A percentile compares a stretch with the other conserved stretches of the same genome.
These are phyloP conservation scores for Sungouiella thailandica DNA, from an alignment of 805 yeast species.

Conservation along the genomic window DNA sequence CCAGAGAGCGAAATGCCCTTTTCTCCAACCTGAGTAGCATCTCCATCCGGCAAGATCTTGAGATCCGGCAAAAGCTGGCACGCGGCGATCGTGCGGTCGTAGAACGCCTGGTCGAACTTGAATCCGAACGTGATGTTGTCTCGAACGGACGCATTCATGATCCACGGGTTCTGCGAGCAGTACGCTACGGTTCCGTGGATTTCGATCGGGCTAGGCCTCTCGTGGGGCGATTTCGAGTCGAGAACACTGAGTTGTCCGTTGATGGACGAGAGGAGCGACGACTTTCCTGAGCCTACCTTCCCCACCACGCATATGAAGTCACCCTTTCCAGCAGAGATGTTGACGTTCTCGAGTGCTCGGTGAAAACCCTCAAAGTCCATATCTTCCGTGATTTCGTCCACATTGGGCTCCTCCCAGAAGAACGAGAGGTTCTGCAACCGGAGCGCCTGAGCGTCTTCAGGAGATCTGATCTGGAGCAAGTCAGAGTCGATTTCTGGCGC, in stretches of 20 bases:
- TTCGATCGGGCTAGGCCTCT: slow-evolving; percentile 9
- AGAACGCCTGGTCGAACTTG: slow-evolving; percentile 25
- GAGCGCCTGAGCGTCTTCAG: slow-evolving; percentile 1
- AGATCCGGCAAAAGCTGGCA: slow-evolving; percentile 35
- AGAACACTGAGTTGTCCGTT: slow-evolving; percentile 14
- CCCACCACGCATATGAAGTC: slow-evolving; percentile 14
- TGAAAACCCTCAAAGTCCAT: slow-evolving; percentile 22
- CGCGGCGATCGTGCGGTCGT: slow-evolving; percentile 29
- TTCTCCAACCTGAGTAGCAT: slow-evolving; percentile 40
- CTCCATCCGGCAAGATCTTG: slow-evolving; percentile 35
- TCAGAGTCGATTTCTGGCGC: slow-evolving; percentile 15
- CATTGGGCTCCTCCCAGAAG: slow-evolving; percentile 9
- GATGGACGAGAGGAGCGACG: slow-evolving; percentile 10
- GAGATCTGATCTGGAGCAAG: slow-evolving; percentile 5
- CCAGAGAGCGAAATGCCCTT: slow-evolving; percentile 40
- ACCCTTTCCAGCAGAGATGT: slow-evolving; percentile 7
- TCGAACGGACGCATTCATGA: slow-evolving; percentile 34
- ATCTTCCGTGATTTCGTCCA: slow-evolving; percentile 4
- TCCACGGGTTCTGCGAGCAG: slow-evolving; percentile 40
- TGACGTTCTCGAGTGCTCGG: slow-evolving; percentile 10
- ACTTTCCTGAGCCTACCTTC: slow-evolving; percentile 14
- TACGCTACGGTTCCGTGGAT: slow-evolving; percentile 34
- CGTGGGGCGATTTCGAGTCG: slow-evolving; percentile 3
- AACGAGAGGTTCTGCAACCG: slow-evolving; percentile 9
- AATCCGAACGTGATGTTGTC: slow-evolving; percentile 38